Conservation (phyloP, 2,329 filamentous ascomycete species). For the Penicillium brevicompactum region DNA sequence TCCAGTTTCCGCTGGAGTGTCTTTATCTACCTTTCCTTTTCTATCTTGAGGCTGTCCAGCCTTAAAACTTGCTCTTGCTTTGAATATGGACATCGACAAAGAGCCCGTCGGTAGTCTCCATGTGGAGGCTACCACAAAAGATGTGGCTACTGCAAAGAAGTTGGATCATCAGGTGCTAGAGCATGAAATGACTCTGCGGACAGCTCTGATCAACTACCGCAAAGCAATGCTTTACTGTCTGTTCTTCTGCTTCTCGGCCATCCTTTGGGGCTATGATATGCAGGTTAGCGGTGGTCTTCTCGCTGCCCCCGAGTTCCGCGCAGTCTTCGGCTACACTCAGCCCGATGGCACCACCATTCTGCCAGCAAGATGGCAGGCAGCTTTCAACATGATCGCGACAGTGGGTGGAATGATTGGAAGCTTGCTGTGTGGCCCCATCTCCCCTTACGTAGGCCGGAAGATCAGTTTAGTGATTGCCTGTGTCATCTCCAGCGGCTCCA, state of each 20-base stretch:
- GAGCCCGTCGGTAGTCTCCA: slow-evolving; percentile 5
- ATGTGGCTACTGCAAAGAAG: neutral
- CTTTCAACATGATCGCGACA: slow-evolving; percentile 11
- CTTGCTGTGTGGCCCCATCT: slow-evolving; percentile 6
- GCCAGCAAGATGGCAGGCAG: slow-evolving; percentile 11
- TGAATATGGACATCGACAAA: slow-evolving; percentile 5
- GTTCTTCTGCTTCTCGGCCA: slow-evolving; percentile 13
- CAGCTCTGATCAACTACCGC: slow-evolving; percentile 3
- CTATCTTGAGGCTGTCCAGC: neutral
- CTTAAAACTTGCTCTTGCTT: neutral
- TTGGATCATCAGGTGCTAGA: neutral
- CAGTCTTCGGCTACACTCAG: slow-evolving; percentile 12
- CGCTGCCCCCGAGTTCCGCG: slow-evolving; percentile 9
- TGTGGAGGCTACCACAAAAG: slow-evolving; percentile 5
- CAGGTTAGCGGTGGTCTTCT: slow-evolving; percentile 10
- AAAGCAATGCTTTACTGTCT: slow-evolving; percentile 7
- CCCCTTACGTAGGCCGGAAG: slow-evolving; percentile 5
- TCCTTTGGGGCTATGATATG: slow-evolving; percentile 13
- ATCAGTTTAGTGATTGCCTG: slow-evolving; percentile 6
- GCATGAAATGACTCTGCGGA: slow-evolving; percentile 2
- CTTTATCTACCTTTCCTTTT: neutral
- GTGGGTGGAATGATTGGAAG: slow-evolving; percentile 11
- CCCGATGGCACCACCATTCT: slow-evolving; percentile 10
- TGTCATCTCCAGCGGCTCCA: slow-evolving; percentile 7
- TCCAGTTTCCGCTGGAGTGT: neutral